A percentile compares a stretch with the other conserved stretches of the same genome.
phyloP scores from a whole-genome alignment of 2,329 filamentous ascomycete species.

The Aspergillus pseudoviridinutans region DNA sequence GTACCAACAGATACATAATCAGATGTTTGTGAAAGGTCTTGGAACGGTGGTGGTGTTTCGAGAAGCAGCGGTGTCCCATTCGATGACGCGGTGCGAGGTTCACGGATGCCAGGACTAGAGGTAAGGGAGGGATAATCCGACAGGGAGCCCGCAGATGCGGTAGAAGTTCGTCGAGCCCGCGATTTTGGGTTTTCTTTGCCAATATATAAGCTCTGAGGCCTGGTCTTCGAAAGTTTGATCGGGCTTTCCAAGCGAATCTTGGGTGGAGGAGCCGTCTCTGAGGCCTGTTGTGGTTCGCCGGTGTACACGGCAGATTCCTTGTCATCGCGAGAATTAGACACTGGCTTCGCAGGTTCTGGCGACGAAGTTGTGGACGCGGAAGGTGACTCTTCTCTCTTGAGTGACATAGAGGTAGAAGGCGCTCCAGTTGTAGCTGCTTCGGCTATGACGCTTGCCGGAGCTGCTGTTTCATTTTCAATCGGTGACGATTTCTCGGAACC shows the following conservation, averaged over 20 bases:
- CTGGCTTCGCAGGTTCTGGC: background rate
- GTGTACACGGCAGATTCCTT: background rate
- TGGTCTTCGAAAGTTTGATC: slow-evolving; percentile 28
- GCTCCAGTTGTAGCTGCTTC: background rate
- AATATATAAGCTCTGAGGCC: slow-evolving; percentile 17
- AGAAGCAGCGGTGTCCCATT: slow-evolving; percentile 22
- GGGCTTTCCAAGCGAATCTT: slow-evolving; percentile 31
- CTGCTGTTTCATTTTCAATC: background rate
- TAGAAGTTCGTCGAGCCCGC: slow-evolving; percentile 24
- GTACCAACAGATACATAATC: slow-evolving; percentile 16
- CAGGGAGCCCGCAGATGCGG: slow-evolving; percentile 27
- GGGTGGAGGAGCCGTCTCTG: slow-evolving; percentile 7
- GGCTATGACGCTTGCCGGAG: background rate
- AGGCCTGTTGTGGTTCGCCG: background rate
- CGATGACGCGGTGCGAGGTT: slow-evolving; percentile 24
- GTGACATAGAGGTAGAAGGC: background rate
- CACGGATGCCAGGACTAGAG: slow-evolving; percentile 28
- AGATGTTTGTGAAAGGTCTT: slow-evolving; percentile 14
- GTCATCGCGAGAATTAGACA: background rate
- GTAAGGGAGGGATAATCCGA: slow-evolving; percentile 30
- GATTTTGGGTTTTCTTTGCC: slow-evolving; percentile 16
- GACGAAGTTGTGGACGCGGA: background rate
- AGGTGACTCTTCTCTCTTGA: background rate
- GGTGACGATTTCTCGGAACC: background rate
- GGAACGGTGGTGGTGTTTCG: slow-evolving; percentile 22